Evolutionary conservation across 768 basidiomycete genomes (phyloP).

Genomic region (Coprinopsis marcescibilis): DNA sequence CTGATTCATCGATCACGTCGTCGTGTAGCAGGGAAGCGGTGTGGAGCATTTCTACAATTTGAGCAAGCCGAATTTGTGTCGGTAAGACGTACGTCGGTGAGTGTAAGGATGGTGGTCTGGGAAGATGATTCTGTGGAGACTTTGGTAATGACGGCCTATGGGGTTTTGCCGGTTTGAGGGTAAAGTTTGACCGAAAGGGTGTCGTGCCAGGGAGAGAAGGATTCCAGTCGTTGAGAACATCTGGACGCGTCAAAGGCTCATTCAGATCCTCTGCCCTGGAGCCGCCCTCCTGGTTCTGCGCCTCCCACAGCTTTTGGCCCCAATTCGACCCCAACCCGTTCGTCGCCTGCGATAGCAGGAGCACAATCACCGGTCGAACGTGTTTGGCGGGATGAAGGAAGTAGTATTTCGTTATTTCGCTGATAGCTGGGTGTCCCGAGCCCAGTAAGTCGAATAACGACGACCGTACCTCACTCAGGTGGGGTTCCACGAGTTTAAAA

Average conservation of each 20-base stretch:
- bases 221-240: constrained; percentile 89
- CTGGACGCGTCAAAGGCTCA: constrained; percentile 60
- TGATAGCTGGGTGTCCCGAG: constrained; percentile 77
- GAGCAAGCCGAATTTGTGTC: constrained; percentile 84
- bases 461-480: constrained; percentile 61
- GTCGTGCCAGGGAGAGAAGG: constrained; percentile 64
- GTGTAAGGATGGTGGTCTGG: constrained; percentile 8
- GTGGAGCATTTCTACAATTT: constrained; percentile 95
- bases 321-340: constrained; percentile 77
- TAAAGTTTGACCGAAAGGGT: constrained; percentile 42
- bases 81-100: constrained; percentile 48
- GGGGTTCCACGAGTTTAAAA: constrained; percentile 57
- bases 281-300: constrained; percentile 43
- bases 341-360: constrained; percentile 83
- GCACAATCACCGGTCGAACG: constrained; percentile 79
- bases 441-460: constrained; percentile 71
- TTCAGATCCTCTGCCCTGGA: constrained; percentile 58
- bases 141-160: constrained; percentile 6
- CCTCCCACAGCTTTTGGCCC: constrained; percentile 48
- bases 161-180: constrained; percentile 18
- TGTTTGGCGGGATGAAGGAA: constrained; percentile 89
- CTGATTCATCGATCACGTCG: constrained; percentile 86
- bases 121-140: neutral
- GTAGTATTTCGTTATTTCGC: constrained; percentile 87
- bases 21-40: constrained; percentile 94